Evolutionary conservation across 192 early-diverging fungal genomes (phyloP), one percentile per base, ranked within the genome.

Genomic region (Umbelopsis sp.): DNA sequence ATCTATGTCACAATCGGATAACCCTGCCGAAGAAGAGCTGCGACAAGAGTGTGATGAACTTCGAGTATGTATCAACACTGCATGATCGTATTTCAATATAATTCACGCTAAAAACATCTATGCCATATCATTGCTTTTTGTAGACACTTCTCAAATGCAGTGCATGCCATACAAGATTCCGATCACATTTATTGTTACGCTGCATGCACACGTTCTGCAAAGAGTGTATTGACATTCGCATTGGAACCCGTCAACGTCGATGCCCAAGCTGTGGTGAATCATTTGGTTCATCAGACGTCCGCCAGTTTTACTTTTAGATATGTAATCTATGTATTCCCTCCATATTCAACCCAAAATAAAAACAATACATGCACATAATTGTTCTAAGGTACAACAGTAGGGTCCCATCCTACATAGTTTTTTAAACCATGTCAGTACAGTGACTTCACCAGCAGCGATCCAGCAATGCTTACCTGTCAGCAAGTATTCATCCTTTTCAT

Each of bases 121-220:
- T 45, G 51, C 32, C 34, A 41, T 20, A 41, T 2, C 26, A n/a
- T 53, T 20, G 20, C 26, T 45, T 45, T 62, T 24, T 2, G 22
- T 65, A 95, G 90, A 83, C 91, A n/a, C 76, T 97, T 47, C 86
- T 97, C 43, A 97, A 95, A 81, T 98, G 97, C 74, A 88, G 90
- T 24, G 91, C 93, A 50, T 98, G 97, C 82, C 88, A 88, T 71
- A 89, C 82, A 25, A 86, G 93, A 51, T 96, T 97, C 83, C 94
- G 95, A 74, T 89, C 87, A 34, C 93, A 93, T 74, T 83, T 91
- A 3, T 78, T 98, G 12, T 34, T 86, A 59, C 87, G 92, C 38
- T 98, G 97, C 80, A 97, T 97, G 96, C 97, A 98, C 73, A 92
- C 92, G 16, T 98, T 98, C 84, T 98, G 97, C 85, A 93, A 94